phyloP scores from a whole-genome alignment of 1,139 yeast species.

The Arxiozyma slooffiae region DNA sequence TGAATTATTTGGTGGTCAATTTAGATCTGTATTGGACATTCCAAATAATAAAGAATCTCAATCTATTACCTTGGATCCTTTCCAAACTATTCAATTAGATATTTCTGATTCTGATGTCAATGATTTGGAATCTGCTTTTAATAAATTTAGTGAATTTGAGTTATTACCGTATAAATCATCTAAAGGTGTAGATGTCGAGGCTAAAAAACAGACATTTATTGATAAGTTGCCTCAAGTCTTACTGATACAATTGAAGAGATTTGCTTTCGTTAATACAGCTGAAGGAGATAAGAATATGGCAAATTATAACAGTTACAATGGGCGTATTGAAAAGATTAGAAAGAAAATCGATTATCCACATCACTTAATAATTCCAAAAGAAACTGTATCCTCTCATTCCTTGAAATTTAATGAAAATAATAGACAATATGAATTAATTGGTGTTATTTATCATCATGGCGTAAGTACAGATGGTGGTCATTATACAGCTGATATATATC shows the following conservation, averaged over 20 bases:
- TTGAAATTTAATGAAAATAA: conserved; percentile 24
- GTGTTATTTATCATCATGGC: conserved; percentile 95
- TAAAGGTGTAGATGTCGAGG: conserved; percentile 50
- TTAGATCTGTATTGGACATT: conserved; percentile 70
- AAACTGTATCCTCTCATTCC: conserved; percentile 38
- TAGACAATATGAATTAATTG: conserved; percentile 51
- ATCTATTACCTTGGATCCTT: conserved; percentile 83
- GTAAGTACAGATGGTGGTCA: conserved; percentile 88
- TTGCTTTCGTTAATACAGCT: conserved; percentile 48
- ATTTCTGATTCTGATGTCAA: conserved; percentile 58
- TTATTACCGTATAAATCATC: conserved; percentile 51
- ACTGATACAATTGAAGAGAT: conserved; percentile 78
- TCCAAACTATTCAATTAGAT: conserved; percentile 86
- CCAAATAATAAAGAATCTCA: conserved; percentile 54
- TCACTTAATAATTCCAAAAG: conserved; percentile 45
- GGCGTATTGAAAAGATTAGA: conserved; percentile 41
- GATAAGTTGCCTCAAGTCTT: conserved; percentile 72
- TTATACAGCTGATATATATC: conserved; percentile 77
- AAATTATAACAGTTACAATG: conserved; percentile 33
- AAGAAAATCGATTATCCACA: conserved; percentile 52
- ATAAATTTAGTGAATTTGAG: conserved; percentile 64
- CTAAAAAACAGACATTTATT: conserved; percentile 78
- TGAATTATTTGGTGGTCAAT: conserved; percentile 84
- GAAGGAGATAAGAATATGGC: conserved; percentile 30
- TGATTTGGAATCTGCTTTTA: conserved; percentile 70